Evolutionary conservation across 2,329 filamentous ascomycete genomes (phyloP), one percentile per base, ranked within the genome.

Genomic region (Fusarium sarcochroum): DNA sequence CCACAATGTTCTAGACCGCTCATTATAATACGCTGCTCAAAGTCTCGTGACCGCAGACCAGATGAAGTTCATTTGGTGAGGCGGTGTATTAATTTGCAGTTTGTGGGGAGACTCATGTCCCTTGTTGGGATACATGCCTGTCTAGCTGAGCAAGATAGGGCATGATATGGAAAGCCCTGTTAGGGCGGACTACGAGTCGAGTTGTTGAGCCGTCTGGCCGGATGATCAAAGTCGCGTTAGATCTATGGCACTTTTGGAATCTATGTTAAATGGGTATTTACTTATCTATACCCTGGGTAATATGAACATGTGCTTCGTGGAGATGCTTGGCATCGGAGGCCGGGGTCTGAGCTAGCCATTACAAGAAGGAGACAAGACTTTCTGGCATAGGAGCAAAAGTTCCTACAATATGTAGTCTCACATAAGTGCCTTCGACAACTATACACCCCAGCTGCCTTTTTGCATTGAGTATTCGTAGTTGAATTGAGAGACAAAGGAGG

Each of bases 1-100:
- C 21, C 13, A 30, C 21, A 27, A 18, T 34, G 66, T 48, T 66
- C 66, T 53, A 68, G 66, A 68, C 66, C 66, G 60, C 60, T 45
- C 15, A 32, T 65, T 34, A 42, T 27, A 45, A 45, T 14, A 50
- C 35, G 35, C 10, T 30, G 56, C 37, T 32, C 27, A 37, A 40
- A 30, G 38, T 66, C 46, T 46, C n/a, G 32, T 57, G 50, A 54
- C 50, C 25, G 23, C 11, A 57, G 27, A 48, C 18, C 5, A 41
- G 17, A 63, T 44, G 42, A 66, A 61, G 56, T 20, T 54, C 53
- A 54, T 58, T 68, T 40, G 21, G 32, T 23, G 32, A 34, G 44
- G 65, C 60, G 65, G 65, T 69, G 65, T 66, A 51, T 62, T 20
- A 6, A 30, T 35, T 58, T 37, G 38, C 35, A 49, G 44, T 44